phyloP scores from a whole-genome alignment of 768 basidiomycete species.

The Suillus sp. region DNA sequence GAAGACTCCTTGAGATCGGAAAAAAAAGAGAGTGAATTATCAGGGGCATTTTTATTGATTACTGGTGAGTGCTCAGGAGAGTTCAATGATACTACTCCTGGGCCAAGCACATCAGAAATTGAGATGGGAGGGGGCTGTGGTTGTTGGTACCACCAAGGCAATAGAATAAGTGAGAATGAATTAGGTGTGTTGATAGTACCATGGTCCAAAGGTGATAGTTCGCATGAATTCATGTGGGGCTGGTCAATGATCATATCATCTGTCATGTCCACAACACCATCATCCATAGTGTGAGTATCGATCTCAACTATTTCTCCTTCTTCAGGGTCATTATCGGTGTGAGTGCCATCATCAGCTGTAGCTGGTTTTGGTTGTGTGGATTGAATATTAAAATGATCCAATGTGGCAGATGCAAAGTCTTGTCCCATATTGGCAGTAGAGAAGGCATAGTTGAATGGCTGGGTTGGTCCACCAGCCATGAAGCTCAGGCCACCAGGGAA shows the following conservation, averaged over 20 bases:
- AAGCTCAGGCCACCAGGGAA: constrained; percentile 15
- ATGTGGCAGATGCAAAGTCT: constrained; percentile 10
- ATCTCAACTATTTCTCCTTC: not conserved
- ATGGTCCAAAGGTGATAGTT: too few species aligned
- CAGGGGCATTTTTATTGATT: not conserved
- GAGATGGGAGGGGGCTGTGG: not conserved
- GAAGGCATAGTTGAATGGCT: constrained; percentile 3
- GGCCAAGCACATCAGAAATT: not conserved
- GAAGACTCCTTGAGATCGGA: not conserved
- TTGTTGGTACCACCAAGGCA: not conserved
- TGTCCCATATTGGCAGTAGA: constrained; percentile 4
- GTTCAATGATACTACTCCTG: not conserved
- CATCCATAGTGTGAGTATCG: not conserved
- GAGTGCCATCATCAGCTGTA: not conserved
- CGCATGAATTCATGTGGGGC: too few species aligned
- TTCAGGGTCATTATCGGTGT: not conserved
- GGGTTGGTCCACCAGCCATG: constrained; percentile 16
- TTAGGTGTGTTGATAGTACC: not conserved
- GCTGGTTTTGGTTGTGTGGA: not conserved
- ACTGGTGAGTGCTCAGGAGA: not conserved
- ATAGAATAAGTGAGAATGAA: not conserved
- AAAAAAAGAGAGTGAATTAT: not conserved
- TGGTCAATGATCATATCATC: not conserved
- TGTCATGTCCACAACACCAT: not conserved
- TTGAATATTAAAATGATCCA: not conserved